phyloP scores from a whole-genome alignment of 2,329 filamentous ascomycete genomes.

The Neurospora crassa region DNA sequence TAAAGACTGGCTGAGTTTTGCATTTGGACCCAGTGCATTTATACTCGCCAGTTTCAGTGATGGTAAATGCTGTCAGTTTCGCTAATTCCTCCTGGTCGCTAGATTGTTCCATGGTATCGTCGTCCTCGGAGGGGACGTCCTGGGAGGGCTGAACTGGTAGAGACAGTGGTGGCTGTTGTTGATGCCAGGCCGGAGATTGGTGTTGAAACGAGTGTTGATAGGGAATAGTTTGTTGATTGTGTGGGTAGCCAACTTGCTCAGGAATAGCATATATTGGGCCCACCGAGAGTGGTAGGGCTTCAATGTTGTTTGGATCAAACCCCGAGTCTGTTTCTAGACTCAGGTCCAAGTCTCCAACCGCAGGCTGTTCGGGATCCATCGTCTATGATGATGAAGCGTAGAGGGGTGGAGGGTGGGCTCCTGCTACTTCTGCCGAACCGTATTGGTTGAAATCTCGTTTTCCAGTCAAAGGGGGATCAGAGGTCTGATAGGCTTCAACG shows the following conservation, averaged over 20 bases:
- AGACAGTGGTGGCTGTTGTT: background rate
- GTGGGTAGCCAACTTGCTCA: background rate
- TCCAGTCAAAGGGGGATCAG: background rate
- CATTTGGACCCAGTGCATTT: background rate
- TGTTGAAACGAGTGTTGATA: background rate
- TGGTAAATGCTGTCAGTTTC: background rate
- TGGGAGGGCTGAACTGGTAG: background rate
- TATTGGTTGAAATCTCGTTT: background rate
- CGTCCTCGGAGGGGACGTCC: background rate
- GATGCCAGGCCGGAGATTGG: background rate
- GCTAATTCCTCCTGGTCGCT: background rate
- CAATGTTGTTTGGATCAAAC: background rate
- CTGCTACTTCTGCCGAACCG: background rate
- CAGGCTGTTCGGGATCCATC: background rate
- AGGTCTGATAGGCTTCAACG: background rate
- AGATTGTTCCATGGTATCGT: background rate
- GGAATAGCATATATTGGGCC: background rate
- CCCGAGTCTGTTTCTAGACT: background rate
- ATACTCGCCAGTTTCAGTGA: background rate
- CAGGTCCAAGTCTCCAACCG: background rate
- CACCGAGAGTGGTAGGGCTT: background rate
- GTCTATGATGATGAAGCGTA: background rate
- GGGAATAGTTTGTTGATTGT: background rate
- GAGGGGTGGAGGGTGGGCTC: background rate
- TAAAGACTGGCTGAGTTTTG: background rate